Percentiles rank a stretch among this genome's conserved stretches.
Evolutionary conservation across 306 rosid species (phyloP).

Genomic region (Lathyrus oleraceus): DNA sequence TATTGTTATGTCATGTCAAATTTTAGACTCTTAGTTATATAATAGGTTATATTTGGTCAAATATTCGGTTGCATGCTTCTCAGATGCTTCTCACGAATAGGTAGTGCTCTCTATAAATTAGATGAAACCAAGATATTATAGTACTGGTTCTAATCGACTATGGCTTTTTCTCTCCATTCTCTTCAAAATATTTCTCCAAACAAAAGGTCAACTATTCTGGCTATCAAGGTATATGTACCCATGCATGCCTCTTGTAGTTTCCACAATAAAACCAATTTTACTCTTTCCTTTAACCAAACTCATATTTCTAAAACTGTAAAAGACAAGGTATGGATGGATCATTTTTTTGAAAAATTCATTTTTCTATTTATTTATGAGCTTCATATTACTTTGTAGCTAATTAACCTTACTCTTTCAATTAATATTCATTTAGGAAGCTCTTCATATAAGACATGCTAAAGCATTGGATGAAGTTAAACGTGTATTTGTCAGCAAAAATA

Average conservation of each 20-base stretch:
- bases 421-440: no score
- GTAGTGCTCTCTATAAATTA: neutral
- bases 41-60: neutral
- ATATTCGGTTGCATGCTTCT: neutral
- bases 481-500: no score
- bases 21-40: no score
- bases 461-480: no score
- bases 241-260: neutral
- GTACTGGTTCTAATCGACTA: neutral
- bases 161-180: conserved; percentile 13
- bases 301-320: neutral
- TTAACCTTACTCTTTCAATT: no score
- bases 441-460: no score
- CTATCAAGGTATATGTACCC: neutral
- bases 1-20: no score
- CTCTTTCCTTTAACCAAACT: neutral
- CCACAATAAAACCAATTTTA: neutral
- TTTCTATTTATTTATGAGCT: no score
- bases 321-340: neutral
- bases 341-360: no score
- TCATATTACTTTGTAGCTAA: no score
- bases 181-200: conserved; percentile 14
- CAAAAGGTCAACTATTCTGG: neutral
- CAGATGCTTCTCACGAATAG: neutral
- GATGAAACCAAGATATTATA: neutral